Evolutionary conservation across 345 rosid genomes (phyloP).

Genomic region (Lepidium didymum): DNA sequence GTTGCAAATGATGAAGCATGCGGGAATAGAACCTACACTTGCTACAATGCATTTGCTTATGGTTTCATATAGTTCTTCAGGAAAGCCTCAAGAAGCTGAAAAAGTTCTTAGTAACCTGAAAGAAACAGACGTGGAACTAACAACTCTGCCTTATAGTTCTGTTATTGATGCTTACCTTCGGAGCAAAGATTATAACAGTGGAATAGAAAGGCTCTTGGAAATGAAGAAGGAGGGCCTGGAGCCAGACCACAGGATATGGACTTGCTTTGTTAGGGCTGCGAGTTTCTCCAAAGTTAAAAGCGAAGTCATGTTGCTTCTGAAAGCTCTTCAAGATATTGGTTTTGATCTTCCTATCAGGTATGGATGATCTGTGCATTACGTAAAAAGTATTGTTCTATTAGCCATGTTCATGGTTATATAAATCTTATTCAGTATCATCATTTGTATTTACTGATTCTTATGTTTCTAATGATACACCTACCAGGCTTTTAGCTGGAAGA

Average conservation of each 20-base stretch:
- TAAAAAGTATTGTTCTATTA: not conserved
- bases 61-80: slow-evolving; percentile 85
- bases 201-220: slow-evolving; percentile 63
- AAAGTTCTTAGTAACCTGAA: slow-evolving; percentile 64
- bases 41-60: slow-evolving; percentile 97
- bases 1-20: slow-evolving; percentile 63
- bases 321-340: slow-evolving; percentile 60
- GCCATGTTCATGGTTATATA: not conserved
- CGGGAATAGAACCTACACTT: slow-evolving; percentile 68
- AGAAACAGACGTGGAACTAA: slow-evolving; percentile 54
- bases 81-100: slow-evolving; percentile 85
- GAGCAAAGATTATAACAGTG: slow-evolving; percentile 58
- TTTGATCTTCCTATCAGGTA: slow-evolving; percentile 88
- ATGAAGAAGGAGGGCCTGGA: slow-evolving; percentile 74
- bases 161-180: slow-evolving; percentile 85
- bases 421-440: not conserved
- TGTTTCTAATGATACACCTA: not conserved
- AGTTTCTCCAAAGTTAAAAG: slow-evolving; percentile 48
- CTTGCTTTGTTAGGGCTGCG: slow-evolving; percentile 88
- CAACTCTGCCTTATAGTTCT: slow-evolving; percentile 71
- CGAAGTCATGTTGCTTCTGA: slow-evolving; percentile 58
- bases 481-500: slow-evolving; percentile 66
- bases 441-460: not conserved
- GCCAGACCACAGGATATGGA: slow-evolving; percentile 91
- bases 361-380: not conserved